Conservation (phyloP, 2,329 filamentous ascomycete genomes). For the Coccinonectria pachysandricola region DNA sequence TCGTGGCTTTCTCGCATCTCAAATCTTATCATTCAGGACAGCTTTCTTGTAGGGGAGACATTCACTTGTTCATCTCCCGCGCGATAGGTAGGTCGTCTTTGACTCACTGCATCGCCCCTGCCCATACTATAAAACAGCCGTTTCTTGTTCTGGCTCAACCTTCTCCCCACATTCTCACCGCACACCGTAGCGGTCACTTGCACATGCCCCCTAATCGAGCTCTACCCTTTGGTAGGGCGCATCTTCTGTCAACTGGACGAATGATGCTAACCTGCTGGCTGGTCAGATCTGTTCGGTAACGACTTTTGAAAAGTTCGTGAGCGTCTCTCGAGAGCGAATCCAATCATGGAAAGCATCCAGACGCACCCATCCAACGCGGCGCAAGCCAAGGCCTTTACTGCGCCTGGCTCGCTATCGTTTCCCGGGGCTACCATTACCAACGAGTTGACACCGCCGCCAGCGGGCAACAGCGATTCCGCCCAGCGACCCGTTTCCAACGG, state of each 20-base stretch:
- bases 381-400: slow-evolving; percentile 93
- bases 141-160: slow-evolving; percentile 15
- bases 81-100: slow-evolving; percentile 47
- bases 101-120: slow-evolving; percentile 14
- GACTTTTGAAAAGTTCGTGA: slow-evolving; percentile 8
- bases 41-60: slow-evolving; percentile 68
- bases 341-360: slow-evolving; percentile 76
- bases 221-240: slow-evolving; percentile 15
- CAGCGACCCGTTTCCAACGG: slow-evolving; percentile 31
- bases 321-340: slow-evolving; percentile 12
- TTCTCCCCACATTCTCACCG: slow-evolving; percentile 13
- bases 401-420: slow-evolving; percentile 84
- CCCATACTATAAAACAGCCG: slow-evolving; percentile 16
- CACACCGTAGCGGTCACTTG: too few relatives aligned
- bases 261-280: slow-evolving; percentile 16
- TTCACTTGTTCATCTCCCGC: slow-evolving; percentile 96
- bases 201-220: too few relatives aligned
- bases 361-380: slow-evolving; percentile 85
- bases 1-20: too few relatives aligned
- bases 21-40: too few relatives aligned
- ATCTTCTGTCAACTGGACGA: slow-evolving; percentile 1
- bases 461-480: slow-evolving; percentile 52
- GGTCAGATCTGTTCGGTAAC: slow-evolving; percentile 25
- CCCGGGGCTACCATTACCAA: slow-evolving; percentile 71
- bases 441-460: slow-evolving; percentile 67